Percentiles rank a stretch among this genome's conserved stretches.
Conservation (phyloP, 495 filamentous ascomycete genomes). For the Neohortaea acidophila region DNA sequence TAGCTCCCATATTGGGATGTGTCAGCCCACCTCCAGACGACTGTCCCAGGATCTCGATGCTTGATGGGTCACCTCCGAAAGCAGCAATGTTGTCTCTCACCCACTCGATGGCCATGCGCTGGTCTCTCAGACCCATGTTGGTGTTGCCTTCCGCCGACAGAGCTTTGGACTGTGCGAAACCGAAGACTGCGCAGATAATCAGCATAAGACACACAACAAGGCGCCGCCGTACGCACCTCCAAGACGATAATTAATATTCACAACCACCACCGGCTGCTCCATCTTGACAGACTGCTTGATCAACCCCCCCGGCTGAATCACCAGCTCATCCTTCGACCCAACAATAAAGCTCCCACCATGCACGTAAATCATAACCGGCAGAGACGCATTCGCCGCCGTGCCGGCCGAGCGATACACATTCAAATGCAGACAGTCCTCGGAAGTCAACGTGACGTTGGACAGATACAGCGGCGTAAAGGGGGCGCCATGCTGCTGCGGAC, state of each 20-base stretch:
- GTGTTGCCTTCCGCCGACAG: conserved; percentile 1
- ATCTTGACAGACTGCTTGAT: conserved; percentile 29
- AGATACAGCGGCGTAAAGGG: conserved; percentile 19
- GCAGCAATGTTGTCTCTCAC: conserved; percentile 48
- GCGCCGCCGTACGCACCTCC: conserved; percentile 20
- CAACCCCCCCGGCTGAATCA: conserved; percentile 26
- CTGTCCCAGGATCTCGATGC: conserved; percentile 10
- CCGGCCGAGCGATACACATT: conserved; percentile 32
- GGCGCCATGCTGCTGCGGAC: conserved; percentile 24
- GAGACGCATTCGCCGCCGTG: conserved; percentile 19
- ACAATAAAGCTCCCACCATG: conserved; percentile 35
- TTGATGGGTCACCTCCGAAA: conserved; percentile 31
- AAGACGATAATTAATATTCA: conserved; percentile 34
- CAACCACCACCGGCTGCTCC: conserved; percentile 29
- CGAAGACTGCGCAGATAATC: conserved; percentile 2
- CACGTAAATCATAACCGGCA: conserved; percentile 27
- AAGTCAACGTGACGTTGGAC: conserved; percentile 25
- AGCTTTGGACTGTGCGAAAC: conserved; percentile 2
- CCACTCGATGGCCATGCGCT: conserved; percentile 35
- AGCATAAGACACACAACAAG: background rate
- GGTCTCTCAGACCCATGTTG: conserved; percentile 33
- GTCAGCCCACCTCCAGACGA: conserved; percentile 5
- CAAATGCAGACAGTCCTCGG: conserved; percentile 34
- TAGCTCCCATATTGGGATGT: background rate
- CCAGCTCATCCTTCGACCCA: conserved; percentile 25